Percentiles rank a stretch among this genome's conserved stretches.
Conservation (phyloP, 2,329 filamentous ascomycete species). For the Pseudocercospora fijiensis region DNA sequence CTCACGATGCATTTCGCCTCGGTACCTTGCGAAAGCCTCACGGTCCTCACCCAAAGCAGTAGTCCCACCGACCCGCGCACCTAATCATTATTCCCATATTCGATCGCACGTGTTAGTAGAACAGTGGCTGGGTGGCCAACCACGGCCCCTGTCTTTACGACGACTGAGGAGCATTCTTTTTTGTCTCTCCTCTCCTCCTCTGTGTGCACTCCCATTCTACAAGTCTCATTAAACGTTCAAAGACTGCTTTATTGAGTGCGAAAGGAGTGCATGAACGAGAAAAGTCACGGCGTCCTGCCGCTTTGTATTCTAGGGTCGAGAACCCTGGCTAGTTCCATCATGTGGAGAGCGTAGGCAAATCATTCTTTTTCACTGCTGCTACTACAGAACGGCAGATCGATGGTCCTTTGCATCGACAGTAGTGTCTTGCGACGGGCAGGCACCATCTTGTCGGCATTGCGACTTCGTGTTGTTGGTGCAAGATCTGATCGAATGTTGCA, state of each 20-base stretch:
- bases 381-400: too few relatives aligned
- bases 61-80: neutral
- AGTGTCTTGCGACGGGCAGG: neutral
- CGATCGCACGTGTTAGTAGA: neutral
- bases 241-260: neutral
- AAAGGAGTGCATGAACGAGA: neutral
- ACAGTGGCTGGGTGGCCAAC: neutral
- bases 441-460: neutral
- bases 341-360: too few relatives aligned
- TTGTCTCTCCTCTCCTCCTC: neutral
- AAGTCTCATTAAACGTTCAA: neutral
- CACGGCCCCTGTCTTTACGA: neutral
- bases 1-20: neutral
- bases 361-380: too few relatives aligned
- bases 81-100: too few relatives aligned
- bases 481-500: neutral
- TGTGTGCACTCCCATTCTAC: neutral
- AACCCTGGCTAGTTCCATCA: too few relatives aligned
- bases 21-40: neutral
- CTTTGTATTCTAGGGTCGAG: too few relatives aligned
- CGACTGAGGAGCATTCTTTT: neutral
- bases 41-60: neutral
- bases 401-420: too few relatives aligned
- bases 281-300: too few relatives aligned
- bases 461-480: neutral